Evolutionary conservation across 2,329 filamentous ascomycete genomes (phyloP), one percentile per base, ranked within the genome.

Genomic region (Diaporthe destruens): DNA sequence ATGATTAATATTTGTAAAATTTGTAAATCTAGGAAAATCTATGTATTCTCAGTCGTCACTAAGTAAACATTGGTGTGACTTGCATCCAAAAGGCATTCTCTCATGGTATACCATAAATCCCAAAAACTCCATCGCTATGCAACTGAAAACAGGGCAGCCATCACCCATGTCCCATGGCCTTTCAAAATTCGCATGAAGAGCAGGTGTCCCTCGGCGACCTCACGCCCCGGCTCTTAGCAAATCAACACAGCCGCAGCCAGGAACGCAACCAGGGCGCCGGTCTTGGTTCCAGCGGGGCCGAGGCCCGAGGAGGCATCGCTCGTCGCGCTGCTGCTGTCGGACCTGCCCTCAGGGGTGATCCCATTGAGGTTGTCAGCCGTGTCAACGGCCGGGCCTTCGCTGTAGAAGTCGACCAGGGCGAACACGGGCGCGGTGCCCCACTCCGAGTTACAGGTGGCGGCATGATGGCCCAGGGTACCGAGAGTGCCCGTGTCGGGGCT

Each of bases 391-490:
- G 92, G 90, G 0, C 92, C 93, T 73, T 91, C 86, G 80, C 94
- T 91, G 81, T 91, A 95, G 81, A 94, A 96, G 81, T 97, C 94
- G 1, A 96, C 93, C 12, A 96, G 86, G 25, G 94, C 87, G 77
- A 94, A 95, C 3, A 87, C 90, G n/a, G 94, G 93, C 65, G 86
- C 84, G 36, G 83, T 81, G n/a, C 87, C 87, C 85, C 92, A 96
- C 74, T 89, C 82, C 3, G 76, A 78, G 68, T 83, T 82, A 80
- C 90, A 95, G 72, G 80, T 80, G 55, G 83, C 79, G 44, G 89
- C 88, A 34, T 90, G 87, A 61, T 80, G 80, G 55, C 89, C 89
- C 54, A 91, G 78, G 67, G 85, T 83, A 9, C 93, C 93, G 0
- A 80, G 80, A 2, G 80, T 78, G 3, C 82, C 84, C 3, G 88